Base-by-base conservation (phyloP, 345 rosid genomes). In the Punica granatum region DNA sequence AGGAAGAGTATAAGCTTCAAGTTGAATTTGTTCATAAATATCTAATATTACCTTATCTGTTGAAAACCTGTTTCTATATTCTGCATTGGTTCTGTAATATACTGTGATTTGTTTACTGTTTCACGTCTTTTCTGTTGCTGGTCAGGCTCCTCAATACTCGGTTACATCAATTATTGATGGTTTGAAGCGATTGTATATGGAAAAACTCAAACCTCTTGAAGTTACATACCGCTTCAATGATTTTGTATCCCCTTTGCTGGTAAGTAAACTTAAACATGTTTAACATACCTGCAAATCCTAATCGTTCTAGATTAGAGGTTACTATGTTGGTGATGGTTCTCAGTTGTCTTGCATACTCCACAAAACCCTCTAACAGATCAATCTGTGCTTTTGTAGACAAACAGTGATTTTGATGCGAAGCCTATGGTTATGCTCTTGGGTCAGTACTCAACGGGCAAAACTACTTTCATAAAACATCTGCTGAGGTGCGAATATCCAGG, bases 371-470 rank as follows among this genome's bases (percentile, higher is more conserved):
- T 25, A 56, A 23, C 12, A 33, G 21, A 0, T 5, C 6, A 4
- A 31, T 63, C 33, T 63, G 32, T 63, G 11, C 60, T 31, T 67
- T 42, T 77, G 77, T 75, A 94, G 98, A 83, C 95, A 49, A 84
- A 77, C 63, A 94, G 97, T 32, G 97, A 90, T 68, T 94, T 94
- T 78, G 96, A 94, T 66, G 98, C 99, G 43, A 94, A 86, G 74
- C 99, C 98, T 21, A 94, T 89, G 93, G 96, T 89, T 25, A 92
- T 91, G 99, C 92, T 91, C 30, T 78, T 91, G 82, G 99, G 98
- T 72, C 99, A 94, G 70, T 89, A 94, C 64, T 94, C 99, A 44
- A 94, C 99, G 0, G 98, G 99, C 7, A 94, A 94, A 81, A 91
- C 99, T 26, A 91, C 99, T 42, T 94, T 91, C 69, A 86, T 94